These are phyloP conservation scores for Wickerhamiella occidentalis DNA, from an alignment of 805 yeast species.

Conservation along the genomic window DNA sequence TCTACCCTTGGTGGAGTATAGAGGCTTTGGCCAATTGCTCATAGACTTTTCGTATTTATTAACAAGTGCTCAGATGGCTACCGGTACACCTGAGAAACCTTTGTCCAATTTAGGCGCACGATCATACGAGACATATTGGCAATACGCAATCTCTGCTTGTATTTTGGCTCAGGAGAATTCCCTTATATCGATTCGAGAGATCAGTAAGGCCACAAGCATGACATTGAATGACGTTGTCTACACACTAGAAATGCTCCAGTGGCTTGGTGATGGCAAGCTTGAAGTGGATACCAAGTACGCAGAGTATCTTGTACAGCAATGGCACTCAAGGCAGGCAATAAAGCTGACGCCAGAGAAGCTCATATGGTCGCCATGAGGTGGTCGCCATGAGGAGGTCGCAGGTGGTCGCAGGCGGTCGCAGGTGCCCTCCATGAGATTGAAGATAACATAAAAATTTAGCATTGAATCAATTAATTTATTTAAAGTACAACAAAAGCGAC, in stretches of 20 bases:
- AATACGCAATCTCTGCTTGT: constrained; percentile 43
- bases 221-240: constrained; percentile 73
- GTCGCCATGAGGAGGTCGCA: too few species aligned
- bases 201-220: constrained; percentile 72
- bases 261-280: constrained; percentile 40
- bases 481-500: background rate
- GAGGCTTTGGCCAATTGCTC: constrained; percentile 78
- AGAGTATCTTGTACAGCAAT: background rate
- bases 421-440: too few species aligned
- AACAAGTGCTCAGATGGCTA: constrained; percentile 58
- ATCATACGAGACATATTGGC: constrained; percentile 85
- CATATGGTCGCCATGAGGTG: background rate
- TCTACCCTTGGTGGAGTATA: constrained; percentile 72
- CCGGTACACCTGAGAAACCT: constrained; percentile 95
- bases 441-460: too few species aligned
- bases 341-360: background rate
- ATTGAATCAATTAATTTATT: background rate
- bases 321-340: background rate
- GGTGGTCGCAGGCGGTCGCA: too few species aligned
- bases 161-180: constrained; percentile 25
- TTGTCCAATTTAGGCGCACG: constrained; percentile 72
- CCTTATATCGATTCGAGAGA: constrained; percentile 41
- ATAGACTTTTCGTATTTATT: constrained; percentile 82
- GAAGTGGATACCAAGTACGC: constrained; percentile 31
- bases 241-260: constrained; percentile 66